Evolutionary conservation across 306 rosid genomes (phyloP).

Genomic region (Vigna radiata): DNA sequence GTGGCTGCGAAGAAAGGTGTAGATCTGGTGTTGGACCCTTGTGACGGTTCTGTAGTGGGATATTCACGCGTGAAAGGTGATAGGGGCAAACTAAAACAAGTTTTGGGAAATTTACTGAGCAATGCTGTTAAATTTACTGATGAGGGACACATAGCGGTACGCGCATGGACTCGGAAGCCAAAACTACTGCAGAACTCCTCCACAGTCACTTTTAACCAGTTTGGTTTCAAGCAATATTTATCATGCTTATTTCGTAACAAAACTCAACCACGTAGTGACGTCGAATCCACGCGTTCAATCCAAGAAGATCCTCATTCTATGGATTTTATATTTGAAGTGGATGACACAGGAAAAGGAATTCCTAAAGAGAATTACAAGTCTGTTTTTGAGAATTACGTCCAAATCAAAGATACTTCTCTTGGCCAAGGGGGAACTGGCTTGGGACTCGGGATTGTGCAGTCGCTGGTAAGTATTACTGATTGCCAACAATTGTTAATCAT

Average conservation of each 20-base stretch:
- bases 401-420: slow-evolving; percentile 67
- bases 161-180: slow-evolving; percentile 69
- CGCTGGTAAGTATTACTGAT: slow-evolving; percentile 58
- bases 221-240: slow-evolving; percentile 34
- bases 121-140: slow-evolving; percentile 86
- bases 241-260: slow-evolving; percentile 50
- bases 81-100: slow-evolving; percentile 77
- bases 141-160: slow-evolving; percentile 66
- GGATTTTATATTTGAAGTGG: slow-evolving; percentile 81
- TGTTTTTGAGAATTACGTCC: slow-evolving; percentile 81
- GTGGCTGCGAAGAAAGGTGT: slow-evolving; percentile 69
- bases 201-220: slow-evolving; percentile 40
- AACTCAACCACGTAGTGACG: slow-evolving; percentile 26
- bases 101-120: slow-evolving; percentile 71
- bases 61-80: slow-evolving; percentile 71
- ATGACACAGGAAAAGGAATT: slow-evolving; percentile 91
- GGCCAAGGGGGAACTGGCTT: slow-evolving; percentile 85
- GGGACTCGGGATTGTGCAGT: slow-evolving; percentile 92
- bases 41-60: slow-evolving; percentile 61
- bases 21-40: slow-evolving; percentile 76
- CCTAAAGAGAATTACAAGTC: slow-evolving; percentile 70
- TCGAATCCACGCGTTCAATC: slow-evolving; percentile 45
- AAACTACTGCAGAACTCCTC: slow-evolving; percentile 55
- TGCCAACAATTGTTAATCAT: neutral
- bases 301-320: slow-evolving; percentile 46